Evolutionary conservation across 169 alveolate species (phyloP), one percentile per base, ranked within the genome.

Genomic region (Theileria luwenshuni): DNA sequence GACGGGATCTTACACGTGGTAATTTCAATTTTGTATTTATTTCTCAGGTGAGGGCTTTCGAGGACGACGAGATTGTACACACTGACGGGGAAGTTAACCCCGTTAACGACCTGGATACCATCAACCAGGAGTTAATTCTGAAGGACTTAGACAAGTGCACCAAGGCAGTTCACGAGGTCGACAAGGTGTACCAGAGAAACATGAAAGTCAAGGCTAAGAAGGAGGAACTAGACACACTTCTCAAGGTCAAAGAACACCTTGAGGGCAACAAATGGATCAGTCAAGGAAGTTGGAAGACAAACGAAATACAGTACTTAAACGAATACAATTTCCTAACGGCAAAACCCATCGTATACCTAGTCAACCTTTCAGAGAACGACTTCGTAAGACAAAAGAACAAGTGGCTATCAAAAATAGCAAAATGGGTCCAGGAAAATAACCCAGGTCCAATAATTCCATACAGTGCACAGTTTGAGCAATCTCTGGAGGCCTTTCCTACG

Each of bases 1-100:
- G 99, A 98, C 85, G 99, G 99, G 62, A 96, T 98, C 59, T 97
- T 83, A 77, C 99, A 98, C 70, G 99, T 98, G 47, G 99, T 98
- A 15, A 74, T 98, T 76, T 1, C 5, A 51, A 67, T 23, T 0
- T 1, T 15, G n/a, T 41, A 1, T 21, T 13, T 27, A 42, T 19
- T 7, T 21, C 58, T 23, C 38, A 81, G 89, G 85, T 95, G 2
- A 76, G 99, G 51, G 99, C 99, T 32, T 98, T 98, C 77, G 98
- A 95, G 61, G 98, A 94, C 76, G 98, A 94, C 48, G 98, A 95
- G 52, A 95, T 97, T 19, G 93, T 95, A 47, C 99, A 98, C 83
- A 96, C 98, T 41, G 99, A 97, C 73, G 99, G 99, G 8, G 98
- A 97, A 72, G 99, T 98, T 45, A 94, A 96, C 69, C 99, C 99